These are phyloP conservation scores for Blastobotrys chiropterorum DNA, from an alignment of 805 yeast species.

Conservation along the genomic window DNA sequence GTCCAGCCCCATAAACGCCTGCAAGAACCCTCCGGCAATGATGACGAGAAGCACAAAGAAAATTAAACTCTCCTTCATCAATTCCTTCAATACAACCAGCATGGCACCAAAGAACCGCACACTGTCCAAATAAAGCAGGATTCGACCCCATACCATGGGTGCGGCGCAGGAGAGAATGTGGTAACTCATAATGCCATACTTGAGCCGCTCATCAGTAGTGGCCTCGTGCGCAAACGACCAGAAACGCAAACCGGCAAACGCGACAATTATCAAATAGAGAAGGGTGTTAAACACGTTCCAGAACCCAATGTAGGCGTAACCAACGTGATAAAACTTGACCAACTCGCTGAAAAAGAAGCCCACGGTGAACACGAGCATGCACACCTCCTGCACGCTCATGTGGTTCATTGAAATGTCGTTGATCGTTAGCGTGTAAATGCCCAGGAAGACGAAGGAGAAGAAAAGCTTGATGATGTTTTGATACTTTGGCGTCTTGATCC, in stretches of 20 bases:
- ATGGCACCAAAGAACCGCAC: conserved; percentile 80
- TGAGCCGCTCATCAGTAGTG: conserved; percentile 38
- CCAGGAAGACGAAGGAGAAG: conserved; percentile 57
- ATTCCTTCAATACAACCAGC: conserved; percentile 75
- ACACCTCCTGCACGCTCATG: conserved; percentile 37
- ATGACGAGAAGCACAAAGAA: conserved; percentile 69
- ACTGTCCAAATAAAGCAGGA: conserved; percentile 70
- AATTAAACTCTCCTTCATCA: conserved; percentile 82
- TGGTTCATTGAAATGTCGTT: conserved; percentile 36
- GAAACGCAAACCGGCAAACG: conserved; percentile 52
- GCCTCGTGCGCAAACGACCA: conserved; percentile 5
- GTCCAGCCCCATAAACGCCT: conserved; percentile 82
- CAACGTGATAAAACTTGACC: conserved; percentile 69
- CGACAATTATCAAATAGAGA: conserved; percentile 50
- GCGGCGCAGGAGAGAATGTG: conserved; percentile 72
- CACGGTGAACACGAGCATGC: conserved; percentile 57
- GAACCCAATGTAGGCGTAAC: conserved; percentile 62
- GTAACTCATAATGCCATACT: conserved; percentile 55
- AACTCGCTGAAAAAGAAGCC: conserved; percentile 66
- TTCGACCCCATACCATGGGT: conserved; percentile 80
- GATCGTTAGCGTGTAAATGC: conserved; percentile 56
- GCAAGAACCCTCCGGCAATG: conserved; percentile 73
- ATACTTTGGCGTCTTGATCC: conserved; percentile 79
- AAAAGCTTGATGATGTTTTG: conserved; percentile 69
- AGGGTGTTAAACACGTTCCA: conserved; percentile 74